A percentile compares a stretch with the other conserved stretches of the same genome.
Evolutionary conservation across 78 protist species (phyloP).

Genomic region (Polysphondylium violaceum): DNA sequence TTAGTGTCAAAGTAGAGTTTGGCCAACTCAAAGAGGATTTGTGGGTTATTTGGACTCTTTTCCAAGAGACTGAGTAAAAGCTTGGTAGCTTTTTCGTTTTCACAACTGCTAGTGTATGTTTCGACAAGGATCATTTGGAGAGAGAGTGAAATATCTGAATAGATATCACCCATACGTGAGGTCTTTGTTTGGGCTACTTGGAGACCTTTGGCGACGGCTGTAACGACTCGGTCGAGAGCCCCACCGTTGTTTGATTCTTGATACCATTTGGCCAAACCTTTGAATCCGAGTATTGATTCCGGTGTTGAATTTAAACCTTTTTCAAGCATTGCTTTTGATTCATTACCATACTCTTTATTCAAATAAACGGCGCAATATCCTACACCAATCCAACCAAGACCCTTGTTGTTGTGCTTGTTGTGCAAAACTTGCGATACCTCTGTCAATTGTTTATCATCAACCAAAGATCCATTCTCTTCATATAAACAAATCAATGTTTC

Average conservation of each 20-base stretch:
- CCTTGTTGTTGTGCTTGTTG: neutral
- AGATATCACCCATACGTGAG: neutral
- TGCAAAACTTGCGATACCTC: too few species aligned
- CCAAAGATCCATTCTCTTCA: conserved; percentile 3
- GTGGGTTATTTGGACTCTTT: neutral
- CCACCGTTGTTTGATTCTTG: neutral
- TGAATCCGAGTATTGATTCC: conserved; percentile 24
- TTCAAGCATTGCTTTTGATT: conserved; percentile 8
- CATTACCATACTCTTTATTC: conserved; percentile 2
- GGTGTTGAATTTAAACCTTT: conserved; percentile 22
- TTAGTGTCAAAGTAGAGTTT: neutral
- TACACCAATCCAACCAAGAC: conserved; percentile 48
- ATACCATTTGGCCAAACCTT: conserved; percentile 32
- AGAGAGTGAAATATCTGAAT: neutral
- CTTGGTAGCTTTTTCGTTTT: conserved; percentile 4
- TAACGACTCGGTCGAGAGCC: conserved; percentile 1
- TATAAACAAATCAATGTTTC: neutral
- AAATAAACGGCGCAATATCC: neutral
- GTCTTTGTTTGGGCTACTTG: neutral
- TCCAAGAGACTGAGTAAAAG: neutral
- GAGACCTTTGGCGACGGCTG: neutral
- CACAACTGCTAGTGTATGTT: neutral
- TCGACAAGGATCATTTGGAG: neutral
- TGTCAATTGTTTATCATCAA: too few species aligned
- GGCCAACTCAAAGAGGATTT: conserved; percentile 6